Evolutionary conservation across 345 rosid species (phyloP).

Genomic region (Lepidium sativum): DNA sequence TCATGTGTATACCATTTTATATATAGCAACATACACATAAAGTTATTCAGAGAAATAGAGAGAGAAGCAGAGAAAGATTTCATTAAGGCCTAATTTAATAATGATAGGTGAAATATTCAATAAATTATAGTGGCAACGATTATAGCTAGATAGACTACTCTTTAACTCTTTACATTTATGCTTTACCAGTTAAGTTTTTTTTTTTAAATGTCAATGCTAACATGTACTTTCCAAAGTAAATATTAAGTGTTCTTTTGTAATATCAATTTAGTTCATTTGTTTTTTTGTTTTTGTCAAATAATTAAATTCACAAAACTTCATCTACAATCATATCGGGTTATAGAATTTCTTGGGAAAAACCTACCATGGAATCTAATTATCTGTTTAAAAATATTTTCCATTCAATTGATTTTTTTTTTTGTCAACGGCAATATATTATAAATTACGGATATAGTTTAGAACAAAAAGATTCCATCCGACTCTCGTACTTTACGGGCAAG

Average conservation of each 20-base stretch:
- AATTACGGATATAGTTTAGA: too few species aligned
- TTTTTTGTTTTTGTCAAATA: too few species aligned
- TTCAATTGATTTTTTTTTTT: too few species aligned
- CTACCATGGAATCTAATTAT: too few species aligned
- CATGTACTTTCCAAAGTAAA: not conserved
- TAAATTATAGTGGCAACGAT: not conserved
- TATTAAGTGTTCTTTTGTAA: not conserved
- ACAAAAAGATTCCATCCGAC: too few species aligned
- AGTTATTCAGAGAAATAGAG: conserved; percentile 13
- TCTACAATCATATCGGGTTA: too few species aligned
- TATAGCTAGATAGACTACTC: not conserved
- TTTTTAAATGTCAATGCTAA: not conserved
- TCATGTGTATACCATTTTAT: conserved; percentile 41
- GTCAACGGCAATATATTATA: too few species aligned
- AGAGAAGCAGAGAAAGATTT: conserved; percentile 13
- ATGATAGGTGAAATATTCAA: conserved; percentile 18
- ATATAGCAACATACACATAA: conserved; percentile 9
- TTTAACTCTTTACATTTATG: not conserved
- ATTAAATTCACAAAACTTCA: too few species aligned
- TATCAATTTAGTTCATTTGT: not conserved
- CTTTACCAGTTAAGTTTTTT: not conserved
- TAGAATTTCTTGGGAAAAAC: too few species aligned
- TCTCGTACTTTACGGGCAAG: too few species aligned
- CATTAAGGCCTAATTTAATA: conserved; percentile 60
- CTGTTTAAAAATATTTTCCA: too few species aligned